Evolutionary conservation across 2,329 filamentous ascomycete genomes (phyloP), one percentile per base, ranked within the genome.

Genomic region (Dothiorella sarmentorum): DNA sequence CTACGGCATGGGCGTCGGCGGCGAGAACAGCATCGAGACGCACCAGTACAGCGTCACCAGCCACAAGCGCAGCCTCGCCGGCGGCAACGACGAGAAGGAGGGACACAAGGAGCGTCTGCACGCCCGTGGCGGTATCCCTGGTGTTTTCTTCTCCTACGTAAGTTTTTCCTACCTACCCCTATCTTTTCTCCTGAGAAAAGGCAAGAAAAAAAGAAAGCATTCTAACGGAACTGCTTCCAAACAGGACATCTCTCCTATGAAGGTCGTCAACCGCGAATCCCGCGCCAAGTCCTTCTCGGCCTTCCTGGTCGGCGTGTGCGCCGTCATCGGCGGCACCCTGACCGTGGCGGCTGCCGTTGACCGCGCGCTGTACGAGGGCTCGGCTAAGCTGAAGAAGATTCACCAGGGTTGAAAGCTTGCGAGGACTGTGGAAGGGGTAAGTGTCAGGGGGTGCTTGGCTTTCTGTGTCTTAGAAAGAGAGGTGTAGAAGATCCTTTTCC

Each of bases 21-120:
- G 67, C 76, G 92, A n/a, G n/a, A n/a, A 91, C 63, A 96, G 90
- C 73, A 84, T 99, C 65, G 94, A 99, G 78, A 97, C 94, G 7
- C 93, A 99, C 73, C 94, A 99, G 78, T 99, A 97, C 79, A 96
- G 90, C 0, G 95, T 97, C 15, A 99, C 95, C 1, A 96, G 90
- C 73, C 94, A 99, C 77, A 94, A 94, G 81, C 84, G 94, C 65
- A 96, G 89, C 67, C 77, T 99, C 61, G 76, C 80, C 20, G 94
- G 94, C 55, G 94, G 94, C 5, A 86, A 88, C 63, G 95, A 96
- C 69, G 82, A 87, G 9, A 85, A 88, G 9, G 91, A 96, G 68
- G 93, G 92, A 15, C 94, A 99, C 73, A 88, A 92, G 70, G 93
- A 97, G 80, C 86, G 93, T 37, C 77, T 95, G 63, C 94, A 99